Evolutionary conservation across 2,329 filamentous ascomycete species (phyloP).

Genomic region (Diaporthe velutina): DNA sequence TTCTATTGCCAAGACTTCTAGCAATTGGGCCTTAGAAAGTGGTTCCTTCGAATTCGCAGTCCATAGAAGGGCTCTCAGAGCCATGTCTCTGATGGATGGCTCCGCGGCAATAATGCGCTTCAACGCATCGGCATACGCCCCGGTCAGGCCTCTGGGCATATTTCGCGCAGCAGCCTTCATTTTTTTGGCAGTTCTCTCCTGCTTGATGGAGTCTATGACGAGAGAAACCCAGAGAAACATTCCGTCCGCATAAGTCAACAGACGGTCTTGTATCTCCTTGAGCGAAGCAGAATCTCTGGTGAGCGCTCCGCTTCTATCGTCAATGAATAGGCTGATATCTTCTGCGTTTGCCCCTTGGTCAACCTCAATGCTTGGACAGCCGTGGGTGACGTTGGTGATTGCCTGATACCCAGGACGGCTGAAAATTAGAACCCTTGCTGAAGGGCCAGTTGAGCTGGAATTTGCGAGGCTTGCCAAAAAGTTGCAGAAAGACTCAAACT

Average conservation of each 20-base stretch:
- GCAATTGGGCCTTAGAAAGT: background rate
- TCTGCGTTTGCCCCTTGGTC: slow-evolving; percentile 5
- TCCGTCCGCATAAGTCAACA: background rate
- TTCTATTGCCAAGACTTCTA: slow-evolving; percentile 18
- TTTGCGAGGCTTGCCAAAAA: background rate
- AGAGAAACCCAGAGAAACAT: slow-evolving; percentile 22
- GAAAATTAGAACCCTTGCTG: background rate
- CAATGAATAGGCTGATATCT: slow-evolving; percentile 22
- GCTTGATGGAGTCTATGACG: slow-evolving; percentile 9
- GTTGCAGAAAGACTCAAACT: slow-evolving; percentile 12
- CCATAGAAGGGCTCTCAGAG: background rate
- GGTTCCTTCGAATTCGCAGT: background rate
- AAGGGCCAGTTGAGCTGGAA: background rate
- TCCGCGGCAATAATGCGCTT: background rate
- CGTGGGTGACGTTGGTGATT: background rate
- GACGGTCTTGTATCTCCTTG: slow-evolving; percentile 3
- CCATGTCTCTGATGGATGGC: background rate
- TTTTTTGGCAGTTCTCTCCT: slow-evolving; percentile 23
- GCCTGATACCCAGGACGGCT: background rate
- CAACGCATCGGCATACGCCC: background rate
- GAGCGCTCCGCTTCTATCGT: background rate
- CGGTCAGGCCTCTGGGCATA: background rate
- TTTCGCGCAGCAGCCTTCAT: slow-evolving; percentile 16
- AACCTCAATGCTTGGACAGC: slow-evolving; percentile 10
- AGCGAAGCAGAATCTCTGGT: background rate